Conservation (phyloP, 345 rosid species). For the Chamaenerion angustifolium region DNA sequence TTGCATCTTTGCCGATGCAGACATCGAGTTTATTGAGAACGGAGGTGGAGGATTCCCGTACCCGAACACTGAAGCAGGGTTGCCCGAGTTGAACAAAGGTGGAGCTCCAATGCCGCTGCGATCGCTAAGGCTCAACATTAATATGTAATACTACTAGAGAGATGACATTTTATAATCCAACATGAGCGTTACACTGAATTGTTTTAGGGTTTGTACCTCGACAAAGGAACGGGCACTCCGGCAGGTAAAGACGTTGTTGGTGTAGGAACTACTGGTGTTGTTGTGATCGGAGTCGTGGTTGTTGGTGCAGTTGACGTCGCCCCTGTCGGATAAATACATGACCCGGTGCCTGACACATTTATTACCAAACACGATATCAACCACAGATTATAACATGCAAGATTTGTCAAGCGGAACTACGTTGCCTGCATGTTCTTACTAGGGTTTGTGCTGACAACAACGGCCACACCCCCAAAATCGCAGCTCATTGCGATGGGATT, state of each 20-base stretch:
- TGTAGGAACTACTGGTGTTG: constrained; percentile 12
- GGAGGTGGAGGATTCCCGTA: constrained; percentile 21
- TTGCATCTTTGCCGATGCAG: constrained; percentile 18
- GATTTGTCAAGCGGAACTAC: neutral
- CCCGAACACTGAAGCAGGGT: constrained; percentile 29
- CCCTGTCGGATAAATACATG: constrained; percentile 55
- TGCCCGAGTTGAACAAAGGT: constrained; percentile 37
- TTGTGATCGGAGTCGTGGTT: constrained; percentile 10
- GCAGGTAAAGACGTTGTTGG: constrained; percentile 15
- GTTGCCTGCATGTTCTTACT: constrained; percentile 33
- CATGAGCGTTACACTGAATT: no score
- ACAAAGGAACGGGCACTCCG: constrained; percentile 1
- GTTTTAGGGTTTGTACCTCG: constrained; percentile 10
- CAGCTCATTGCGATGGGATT: constrained; percentile 72
- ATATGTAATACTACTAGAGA: no score
- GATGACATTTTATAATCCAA: no score
- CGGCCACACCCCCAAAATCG: constrained; percentile 74
- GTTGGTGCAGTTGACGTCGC: constrained; percentile 31
- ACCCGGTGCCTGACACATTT: constrained; percentile 50
- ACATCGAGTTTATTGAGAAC: constrained; percentile 16
- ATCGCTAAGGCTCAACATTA: no score
- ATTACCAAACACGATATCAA: no score
- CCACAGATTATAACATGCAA: no score
- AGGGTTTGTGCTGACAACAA: constrained; percentile 50
- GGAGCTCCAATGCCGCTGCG: constrained; percentile 37